Evolutionary conservation across 2,329 filamentous ascomycete genomes (phyloP), one percentile per base, ranked within the genome.

Genomic region (Penicillium sp.): DNA sequence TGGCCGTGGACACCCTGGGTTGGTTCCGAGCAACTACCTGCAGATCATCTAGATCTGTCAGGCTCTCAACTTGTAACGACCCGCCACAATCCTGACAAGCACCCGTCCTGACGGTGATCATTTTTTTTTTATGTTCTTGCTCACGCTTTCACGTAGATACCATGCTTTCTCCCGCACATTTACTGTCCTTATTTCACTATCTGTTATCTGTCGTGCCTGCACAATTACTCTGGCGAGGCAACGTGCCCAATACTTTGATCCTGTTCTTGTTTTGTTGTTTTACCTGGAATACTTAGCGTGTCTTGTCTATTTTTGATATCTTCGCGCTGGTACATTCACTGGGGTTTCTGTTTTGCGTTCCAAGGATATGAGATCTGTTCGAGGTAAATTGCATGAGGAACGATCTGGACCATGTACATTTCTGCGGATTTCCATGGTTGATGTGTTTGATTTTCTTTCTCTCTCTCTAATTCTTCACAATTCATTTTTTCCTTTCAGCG

Each of bases 1-100:
- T 8, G 72, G 76, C 40, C 72, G 69, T n/a, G 62, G 68, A 37
- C 71, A 67, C 53, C 73, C 81, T 15, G 85, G 85, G 23, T 74
- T 88, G 63, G 85, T 88, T 49, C 85, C 85, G 2, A 86, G 83
- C 62, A 88, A 88, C 71, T 88, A 88, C 67, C 69, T 88, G 53
- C 85, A 87, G 72, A 78, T 79, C 52, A 84, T 83, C 57, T 81
- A 69, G 73, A 58, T 59, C 44, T 49, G 43, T 49, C 51, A 49
- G 29, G 18, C 43, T n/a, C 40, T n/a, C 18, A 37, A 42, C 26
- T 35, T 58, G 49, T 69, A 56, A 70, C 58, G 68, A 69, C 60
- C 60, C 55, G 58, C 53, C 54, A 67, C 49, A 64, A 66, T 48
- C 61, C 53, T 57, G 40, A 22, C 53, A 59, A 59, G n/a, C 41